Percentiles rank a stretch among this genome's conserved stretches.
These are phyloP conservation scores for Aureobasidium melanogenum DNA, from an alignment of 2,329 filamentous ascomycete genomes.

Conservation along the genomic window DNA sequence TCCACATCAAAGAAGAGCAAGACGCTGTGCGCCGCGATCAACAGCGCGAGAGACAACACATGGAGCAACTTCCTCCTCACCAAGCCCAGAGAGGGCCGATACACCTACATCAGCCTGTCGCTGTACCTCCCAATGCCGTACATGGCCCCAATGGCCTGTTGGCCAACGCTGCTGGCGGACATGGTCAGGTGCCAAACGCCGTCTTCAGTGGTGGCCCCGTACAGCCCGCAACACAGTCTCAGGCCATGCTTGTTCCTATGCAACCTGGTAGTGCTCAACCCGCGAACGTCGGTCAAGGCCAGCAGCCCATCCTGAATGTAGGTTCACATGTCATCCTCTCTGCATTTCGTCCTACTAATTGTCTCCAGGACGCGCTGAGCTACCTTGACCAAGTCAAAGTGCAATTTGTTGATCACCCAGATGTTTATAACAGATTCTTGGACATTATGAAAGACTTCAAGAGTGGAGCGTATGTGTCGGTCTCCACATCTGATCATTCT, in stretches of 20 bases:
- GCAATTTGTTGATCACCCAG: constrained; percentile 90
- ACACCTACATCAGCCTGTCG: constrained; percentile 89
- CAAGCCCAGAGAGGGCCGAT: constrained; percentile 84
- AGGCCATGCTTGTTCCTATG: constrained; percentile 38
- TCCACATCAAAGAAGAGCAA: constrained; percentile 50
- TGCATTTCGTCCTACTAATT: neutral
- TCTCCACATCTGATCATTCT: constrained; percentile 4
- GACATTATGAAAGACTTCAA: constrained; percentile 99
- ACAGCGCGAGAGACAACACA: constrained; percentile 52
- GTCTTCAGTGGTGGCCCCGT: constrained; percentile 65
- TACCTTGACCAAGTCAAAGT: constrained; percentile 98
- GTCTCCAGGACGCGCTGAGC: constrained; percentile 66
- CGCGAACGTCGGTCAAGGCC: constrained; percentile 57
- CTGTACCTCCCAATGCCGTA: constrained; percentile 67
- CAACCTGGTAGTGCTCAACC: constrained; percentile 27
- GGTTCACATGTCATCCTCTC: constrained; percentile 22
- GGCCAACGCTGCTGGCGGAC: constrained; percentile 37
- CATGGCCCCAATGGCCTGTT: constrained; percentile 88
- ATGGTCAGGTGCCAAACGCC: constrained; percentile 43
- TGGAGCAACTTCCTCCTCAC: constrained; percentile 63
- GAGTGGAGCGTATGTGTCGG: constrained; percentile 68
- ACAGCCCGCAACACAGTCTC: constrained; percentile 52
- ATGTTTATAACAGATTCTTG: constrained; percentile 93
- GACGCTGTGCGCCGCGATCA: constrained; percentile 39
- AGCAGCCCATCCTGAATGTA: constrained; percentile 75